Percentiles rank a stretch among this genome's conserved stretches.
These are phyloP conservation scores for Yamadazyma nakazawae DNA, from an alignment of 805 yeast genomes.

Conservation along the genomic window DNA sequence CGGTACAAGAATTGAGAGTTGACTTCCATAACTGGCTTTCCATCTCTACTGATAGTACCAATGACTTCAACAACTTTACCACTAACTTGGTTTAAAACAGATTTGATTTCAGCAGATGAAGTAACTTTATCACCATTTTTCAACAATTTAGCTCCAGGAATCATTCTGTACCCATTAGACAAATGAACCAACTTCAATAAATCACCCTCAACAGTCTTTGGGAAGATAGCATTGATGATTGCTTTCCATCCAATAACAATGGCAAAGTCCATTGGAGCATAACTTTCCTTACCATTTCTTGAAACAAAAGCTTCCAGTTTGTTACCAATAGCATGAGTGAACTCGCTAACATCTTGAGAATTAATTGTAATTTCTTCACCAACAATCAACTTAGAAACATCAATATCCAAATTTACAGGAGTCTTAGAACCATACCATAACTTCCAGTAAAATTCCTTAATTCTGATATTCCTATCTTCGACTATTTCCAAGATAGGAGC, in stretches of 20 bases:
- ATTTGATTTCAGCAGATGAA: constrained; percentile 78
- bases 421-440: constrained; percentile 78
- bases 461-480: constrained; percentile 87
- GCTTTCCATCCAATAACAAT: constrained; percentile 98
- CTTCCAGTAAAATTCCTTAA: constrained; percentile 96
- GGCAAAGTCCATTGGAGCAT: constrained; percentile 99
- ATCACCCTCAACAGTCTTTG: constrained; percentile 93
- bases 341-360: constrained; percentile 77
- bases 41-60: constrained; percentile 79
- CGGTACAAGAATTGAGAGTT: constrained; percentile 94
- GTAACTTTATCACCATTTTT: constrained; percentile 83
- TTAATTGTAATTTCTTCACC: constrained; percentile 70
- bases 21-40: constrained; percentile 85
- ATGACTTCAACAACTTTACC: constrained; percentile 96
- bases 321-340: constrained; percentile 96
- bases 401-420: constrained; percentile 66
- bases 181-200: constrained; percentile 89
- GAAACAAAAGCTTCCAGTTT: constrained; percentile 93
- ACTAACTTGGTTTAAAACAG: constrained; percentile 85
- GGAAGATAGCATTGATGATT: constrained; percentile 97
- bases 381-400: constrained; percentile 65
- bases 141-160: constrained; percentile 87
- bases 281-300: constrained; percentile 76
- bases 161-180: constrained; percentile 90
- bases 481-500: constrained; percentile 91